Base-by-base conservation (phyloP, 495 filamentous ascomycete genomes). In the Neurospora terricola region DNA sequence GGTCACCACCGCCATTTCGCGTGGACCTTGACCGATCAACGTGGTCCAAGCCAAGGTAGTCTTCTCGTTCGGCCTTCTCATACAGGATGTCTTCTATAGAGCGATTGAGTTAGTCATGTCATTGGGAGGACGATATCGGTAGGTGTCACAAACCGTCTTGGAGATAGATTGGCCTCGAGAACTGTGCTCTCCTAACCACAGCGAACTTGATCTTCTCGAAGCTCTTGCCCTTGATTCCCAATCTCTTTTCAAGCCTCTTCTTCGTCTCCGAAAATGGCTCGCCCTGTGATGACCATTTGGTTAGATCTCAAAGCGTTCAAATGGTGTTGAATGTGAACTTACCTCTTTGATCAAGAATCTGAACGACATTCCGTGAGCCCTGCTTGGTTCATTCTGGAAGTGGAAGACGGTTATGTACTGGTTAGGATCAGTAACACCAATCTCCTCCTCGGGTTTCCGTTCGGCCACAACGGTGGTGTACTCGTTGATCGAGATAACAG, bases 121-220 rank as follows among this genome's bases (percentile, higher is more conserved):
- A 16, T 23, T 38, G n/a, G n/a, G 23, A 16, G 40, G 54, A 16
- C 7, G 37, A 48, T 21, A 66, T 45, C 70, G 54, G 70, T 37
- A 69, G 59, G 54, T 5, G 18, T 12, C 10, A 80, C 90, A 87
- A 84, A 97, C 96, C 94, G 84, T 98, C 96, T 74, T 88, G 88
- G 72, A 99, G 84, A 84, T 97, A 97, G 71, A 88, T 85, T 5
- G 94, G 91, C 76, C 87, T 91, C 23, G 91, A 88, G 81, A 91
- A 96, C 9, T 81, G 79, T 36, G 86, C 81, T 71, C 91, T 87
- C 73, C 89, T 88, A 8, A 98, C 86, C 62, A 97, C 82, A 6
- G 94, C 93, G 84, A 99, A 98, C 82, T 94, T 97, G 80, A 98
- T 94, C 86, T 98, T 99, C 82, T 99, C 96, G 75, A 98, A 96